phyloP scores from a whole-genome alignment of 768 basidiomycete species.

The Russula griseocarnosa region DNA sequence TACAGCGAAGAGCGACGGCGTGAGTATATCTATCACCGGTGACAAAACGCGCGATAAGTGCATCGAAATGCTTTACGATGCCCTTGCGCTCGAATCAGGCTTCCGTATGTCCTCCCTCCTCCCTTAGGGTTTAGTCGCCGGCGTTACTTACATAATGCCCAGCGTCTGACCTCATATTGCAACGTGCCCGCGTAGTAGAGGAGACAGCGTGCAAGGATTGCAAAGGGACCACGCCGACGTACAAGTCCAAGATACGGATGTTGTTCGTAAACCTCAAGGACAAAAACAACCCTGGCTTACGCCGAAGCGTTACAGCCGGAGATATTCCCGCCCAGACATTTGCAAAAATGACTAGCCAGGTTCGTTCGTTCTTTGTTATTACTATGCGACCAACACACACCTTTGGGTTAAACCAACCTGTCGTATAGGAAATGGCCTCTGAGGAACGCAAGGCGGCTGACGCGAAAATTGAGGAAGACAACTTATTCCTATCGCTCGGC shows the following conservation, averaged over 20 bases:
- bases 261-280: conserved; percentile 94
- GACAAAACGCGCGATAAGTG: conserved; percentile 85
- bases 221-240: conserved; percentile 45
- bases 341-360: conserved; percentile 77
- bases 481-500: conserved; percentile 86
- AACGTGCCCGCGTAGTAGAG: conserved; percentile 69
- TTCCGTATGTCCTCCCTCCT: conserved; percentile 63
- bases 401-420: neutral
- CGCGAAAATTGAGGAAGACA: conserved; percentile 75
- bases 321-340: conserved; percentile 67
- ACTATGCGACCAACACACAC: neutral
- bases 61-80: conserved; percentile 86
- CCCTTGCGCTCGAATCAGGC: conserved; percentile 77
- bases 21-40: conserved; percentile 51
- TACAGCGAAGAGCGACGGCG: conserved; percentile 66
- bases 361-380: conserved; percentile 35
- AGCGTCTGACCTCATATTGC: conserved; percentile 69
- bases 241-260: conserved; percentile 79
- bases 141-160: neutral
- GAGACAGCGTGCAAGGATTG: conserved; percentile 50
- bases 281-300: conserved; percentile 82
- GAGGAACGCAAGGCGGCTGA: conserved; percentile 86
- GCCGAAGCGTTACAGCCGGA: conserved; percentile 83
- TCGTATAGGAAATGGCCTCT: conserved; percentile 85
- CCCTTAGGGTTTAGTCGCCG: no score